Percentiles rank a stretch among this genome's conserved stretches.
Conservation (phyloP, 2,329 filamentous ascomycete genomes). For the Moelleriella libera region DNA sequence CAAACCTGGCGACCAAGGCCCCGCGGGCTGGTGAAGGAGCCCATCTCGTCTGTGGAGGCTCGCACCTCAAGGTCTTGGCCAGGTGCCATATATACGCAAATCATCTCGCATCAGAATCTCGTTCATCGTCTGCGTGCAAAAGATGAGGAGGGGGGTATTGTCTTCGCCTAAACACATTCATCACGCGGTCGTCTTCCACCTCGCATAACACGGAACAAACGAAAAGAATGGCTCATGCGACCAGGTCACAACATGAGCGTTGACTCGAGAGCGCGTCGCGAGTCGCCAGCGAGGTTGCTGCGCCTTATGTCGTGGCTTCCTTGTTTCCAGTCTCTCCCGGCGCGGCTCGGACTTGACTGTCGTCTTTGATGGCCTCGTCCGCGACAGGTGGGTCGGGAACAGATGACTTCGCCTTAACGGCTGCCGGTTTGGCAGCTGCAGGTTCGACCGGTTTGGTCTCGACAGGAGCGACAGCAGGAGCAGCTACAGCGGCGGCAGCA, state of each 20-base stretch:
- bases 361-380: not conserved
- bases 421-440: not conserved
- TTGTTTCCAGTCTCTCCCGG: slow-evolving; percentile 4
- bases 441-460: not conserved
- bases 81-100: not conserved
- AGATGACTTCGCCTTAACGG: not conserved
- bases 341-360: slow-evolving; percentile 1
- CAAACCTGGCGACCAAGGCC: not conserved
- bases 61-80: not conserved
- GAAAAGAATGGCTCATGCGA: not conserved
- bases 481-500: slow-evolving; percentile 3
- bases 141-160: slow-evolving; percentile 2
- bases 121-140: too few species aligned
- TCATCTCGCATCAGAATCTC: too few species aligned
- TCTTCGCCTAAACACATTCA: slow-evolving; percentile 1
- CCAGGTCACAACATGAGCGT: too few species aligned
- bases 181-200: not conserved
- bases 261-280: too few species aligned
- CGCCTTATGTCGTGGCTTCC: slow-evolving; percentile 1
- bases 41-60: not conserved
- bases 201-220: not conserved
- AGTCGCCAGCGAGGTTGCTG: too few species aligned
- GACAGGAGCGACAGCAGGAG: slow-evolving; percentile 2
- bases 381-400: not conserved
- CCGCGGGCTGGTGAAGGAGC: not conserved